Base-by-base conservation (phyloP, 768 basidiomycete species). In the Pleurotus ostreatus region DNA sequence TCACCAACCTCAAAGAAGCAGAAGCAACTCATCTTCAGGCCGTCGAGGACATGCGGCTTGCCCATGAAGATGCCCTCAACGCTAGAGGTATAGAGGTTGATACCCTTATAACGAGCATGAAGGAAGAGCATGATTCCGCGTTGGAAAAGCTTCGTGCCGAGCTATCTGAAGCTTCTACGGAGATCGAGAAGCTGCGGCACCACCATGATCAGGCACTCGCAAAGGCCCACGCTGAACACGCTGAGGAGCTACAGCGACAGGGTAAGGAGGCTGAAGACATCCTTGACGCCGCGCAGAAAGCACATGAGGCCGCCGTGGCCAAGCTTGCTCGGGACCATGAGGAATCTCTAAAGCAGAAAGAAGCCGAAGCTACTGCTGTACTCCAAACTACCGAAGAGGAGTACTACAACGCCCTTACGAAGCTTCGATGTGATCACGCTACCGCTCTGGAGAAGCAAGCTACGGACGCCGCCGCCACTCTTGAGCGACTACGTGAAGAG, bases 331-430 rank as follows among this genome's bases (percentile, higher is more conserved):
- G 74, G 1, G 85, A 83, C 51, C 85, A 90, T 62, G 72, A 77
- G 12, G 80, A 80, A 51, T 61, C 67, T 8, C 66, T 85, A 57
- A 86, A 84, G 68, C 75, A 78, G 66, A 84, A 82, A 66, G 85
- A 86, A 43, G 83, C 83, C 9, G 77, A 82, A 58, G 70, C 81
- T 23, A 76, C 82, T 5, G 72, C 78, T 11, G 72, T 76, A 40
- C 77, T 90, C 12, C 83, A 83, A 58, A 80, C 77, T 51, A 90
- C 87, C 5, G 88, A 89, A 63, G 89, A 87, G 62, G 86, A 92
- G 65, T 92, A 91, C 63, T 90, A 92, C 66, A 85, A 91, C 57
- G 84, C 84, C 18, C 73, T 94, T 41, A 88, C 84, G 12, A 89
- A 88, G 62, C 79, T 93, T 47, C 87, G 90, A 43, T 74, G 67